These are phyloP conservation scores for Penicillium goetzii DNA, from an alignment of 495 filamentous ascomycete species.

Conservation along the genomic window DNA sequence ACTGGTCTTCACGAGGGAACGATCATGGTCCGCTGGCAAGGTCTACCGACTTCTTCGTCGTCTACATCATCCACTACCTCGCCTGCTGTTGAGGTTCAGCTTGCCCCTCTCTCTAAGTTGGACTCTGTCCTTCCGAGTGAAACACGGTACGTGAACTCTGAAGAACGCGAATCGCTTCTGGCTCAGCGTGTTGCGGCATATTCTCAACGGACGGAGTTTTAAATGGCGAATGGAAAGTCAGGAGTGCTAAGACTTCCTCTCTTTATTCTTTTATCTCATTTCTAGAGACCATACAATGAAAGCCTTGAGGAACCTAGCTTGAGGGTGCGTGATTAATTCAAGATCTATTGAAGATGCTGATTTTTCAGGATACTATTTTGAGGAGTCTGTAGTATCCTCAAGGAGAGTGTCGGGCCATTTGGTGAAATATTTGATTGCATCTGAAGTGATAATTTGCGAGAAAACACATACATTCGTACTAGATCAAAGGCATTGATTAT, in stretches of 20 bases:
- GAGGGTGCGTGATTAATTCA: too few species aligned
- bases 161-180: not conserved
- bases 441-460: too few species aligned
- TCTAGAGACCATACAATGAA: too few species aligned
- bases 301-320: too few species aligned
- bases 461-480: too few species aligned
- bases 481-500: too few species aligned
- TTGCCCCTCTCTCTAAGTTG: not conserved
- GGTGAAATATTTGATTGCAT: too few species aligned
- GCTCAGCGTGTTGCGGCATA: not conserved
- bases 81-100: not conserved
- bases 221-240: not conserved
- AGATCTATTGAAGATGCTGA: too few species aligned
- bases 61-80: not conserved
- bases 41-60: slow-evolving; percentile 7
- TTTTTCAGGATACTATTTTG: too few species aligned
- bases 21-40: slow-evolving; percentile 27
- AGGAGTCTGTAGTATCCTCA: too few species aligned
- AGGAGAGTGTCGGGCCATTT: too few species aligned
- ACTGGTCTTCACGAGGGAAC: slow-evolving; percentile 21
- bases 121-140: not conserved
- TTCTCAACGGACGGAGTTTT: not conserved
- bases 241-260: not conserved
- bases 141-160: not conserved
- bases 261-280: not conserved